These are phyloP conservation scores for Lactifluus hygrophoroides DNA, from an alignment of 768 basidiomycete species.

Conservation along the genomic window DNA sequence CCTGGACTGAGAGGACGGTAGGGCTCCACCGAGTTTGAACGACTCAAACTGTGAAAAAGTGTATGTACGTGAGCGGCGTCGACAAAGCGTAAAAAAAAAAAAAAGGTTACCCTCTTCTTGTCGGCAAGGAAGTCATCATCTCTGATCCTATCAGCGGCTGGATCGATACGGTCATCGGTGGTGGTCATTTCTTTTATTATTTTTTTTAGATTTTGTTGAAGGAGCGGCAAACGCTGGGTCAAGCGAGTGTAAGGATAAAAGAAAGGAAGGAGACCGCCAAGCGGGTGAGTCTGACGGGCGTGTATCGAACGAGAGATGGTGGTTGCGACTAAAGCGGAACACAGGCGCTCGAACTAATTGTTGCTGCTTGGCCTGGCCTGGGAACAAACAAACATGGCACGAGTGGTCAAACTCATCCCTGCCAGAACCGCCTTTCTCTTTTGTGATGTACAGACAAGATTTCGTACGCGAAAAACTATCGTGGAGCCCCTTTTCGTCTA, in stretches of 20 bases:
- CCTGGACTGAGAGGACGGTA: slow-evolving; percentile 32
- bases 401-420: slow-evolving; percentile 32
- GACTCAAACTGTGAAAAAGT: slow-evolving; percentile 52
- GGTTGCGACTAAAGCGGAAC: slow-evolving; percentile 25
- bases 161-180: slow-evolving; percentile 34
- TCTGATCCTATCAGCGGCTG: slow-evolving; percentile 23
- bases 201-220: slow-evolving; percentile 26
- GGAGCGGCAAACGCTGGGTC: slow-evolving; percentile 30
- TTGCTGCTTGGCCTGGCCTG: no score
- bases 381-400: neutral
- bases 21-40: slow-evolving; percentile 53
- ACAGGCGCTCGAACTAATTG: neutral
- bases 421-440: slow-evolving; percentile 53
- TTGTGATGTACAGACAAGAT: slow-evolving; percentile 77
- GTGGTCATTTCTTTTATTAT: slow-evolving; percentile 21
- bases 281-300: slow-evolving; percentile 12
- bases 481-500: no score
- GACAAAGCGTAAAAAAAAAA: slow-evolving; percentile 2
- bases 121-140: slow-evolving; percentile 32
- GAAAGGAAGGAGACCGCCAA: slow-evolving; percentile 31
- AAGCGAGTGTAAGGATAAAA: slow-evolving; percentile 29
- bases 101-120: slow-evolving; percentile 34
- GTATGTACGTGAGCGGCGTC: neutral
- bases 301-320: slow-evolving; percentile 24
- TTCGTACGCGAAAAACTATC: slow-evolving; percentile 56